These are phyloP conservation scores for Mycosphaerelloides madeirae DNA, from an alignment of 2,329 filamentous ascomycete species.

Conservation along the genomic window DNA sequence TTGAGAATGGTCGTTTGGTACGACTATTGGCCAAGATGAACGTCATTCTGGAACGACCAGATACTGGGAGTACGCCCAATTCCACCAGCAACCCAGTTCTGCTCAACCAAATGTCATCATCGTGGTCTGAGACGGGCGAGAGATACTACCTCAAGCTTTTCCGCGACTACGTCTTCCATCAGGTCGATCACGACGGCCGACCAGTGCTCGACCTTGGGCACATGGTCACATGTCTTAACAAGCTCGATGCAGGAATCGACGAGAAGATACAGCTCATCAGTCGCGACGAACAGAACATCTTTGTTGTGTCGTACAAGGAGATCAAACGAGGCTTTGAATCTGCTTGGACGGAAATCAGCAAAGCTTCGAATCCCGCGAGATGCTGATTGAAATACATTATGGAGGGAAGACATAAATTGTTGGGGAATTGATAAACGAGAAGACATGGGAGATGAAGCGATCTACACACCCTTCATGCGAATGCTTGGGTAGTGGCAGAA, in stretches of 20 bases:
- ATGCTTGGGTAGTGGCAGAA: no score
- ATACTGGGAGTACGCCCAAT: conserved; percentile 48
- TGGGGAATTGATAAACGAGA: no score
- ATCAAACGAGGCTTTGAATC: conserved; percentile 63
- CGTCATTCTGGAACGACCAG: conserved; percentile 82
- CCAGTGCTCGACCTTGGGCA: conserved; percentile 83
- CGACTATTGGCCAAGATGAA: conserved; percentile 79
- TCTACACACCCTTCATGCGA: no score
- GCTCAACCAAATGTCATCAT: conserved; percentile 29
- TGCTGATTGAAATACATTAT: background rate
- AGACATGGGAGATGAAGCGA: no score
- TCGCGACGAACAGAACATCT: conserved; percentile 82
- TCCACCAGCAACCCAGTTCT: conserved; percentile 26
- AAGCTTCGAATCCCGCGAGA: conserved; percentile 18
- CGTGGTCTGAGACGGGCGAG: conserved; percentile 88
- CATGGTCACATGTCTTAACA: conserved; percentile 81
- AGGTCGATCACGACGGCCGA: conserved; percentile 78
- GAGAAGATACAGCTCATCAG: conserved; percentile 83
- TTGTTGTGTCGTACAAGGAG: conserved; percentile 87
- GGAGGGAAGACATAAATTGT: no score
- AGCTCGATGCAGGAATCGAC: conserved; percentile 82
- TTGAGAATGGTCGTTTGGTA: conserved; percentile 84
- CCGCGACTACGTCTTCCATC: conserved; percentile 95
- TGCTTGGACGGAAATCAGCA: conserved; percentile 54
- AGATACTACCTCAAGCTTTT: conserved; percentile 92